A percentile compares a stretch with the other conserved stretches of the same genome.
Evolutionary conservation across 73 alveolate species (phyloP).

Genomic region (Paramecium biaurelia): DNA sequence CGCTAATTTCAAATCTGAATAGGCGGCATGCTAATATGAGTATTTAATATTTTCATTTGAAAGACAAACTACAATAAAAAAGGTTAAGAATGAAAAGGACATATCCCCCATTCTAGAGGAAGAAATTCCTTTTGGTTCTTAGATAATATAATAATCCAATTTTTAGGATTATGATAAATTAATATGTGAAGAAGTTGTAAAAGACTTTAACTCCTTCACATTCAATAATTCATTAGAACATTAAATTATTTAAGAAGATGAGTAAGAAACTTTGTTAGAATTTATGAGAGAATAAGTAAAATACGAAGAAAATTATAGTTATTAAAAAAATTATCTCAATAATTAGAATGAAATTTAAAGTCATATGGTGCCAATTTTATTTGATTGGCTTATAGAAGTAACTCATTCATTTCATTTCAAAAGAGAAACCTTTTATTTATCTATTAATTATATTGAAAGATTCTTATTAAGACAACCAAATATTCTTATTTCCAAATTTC

Average conservation of each 20-base stretch:
- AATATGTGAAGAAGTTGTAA: neutral
- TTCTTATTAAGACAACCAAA: neutral
- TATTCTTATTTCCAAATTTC: neutral
- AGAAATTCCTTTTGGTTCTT: conserved; percentile 12
- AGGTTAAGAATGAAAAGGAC: neutral
- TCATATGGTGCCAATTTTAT: neutral
- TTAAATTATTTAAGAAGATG: neutral
- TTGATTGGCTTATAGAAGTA: conserved; percentile 31
- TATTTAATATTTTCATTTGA: neutral
- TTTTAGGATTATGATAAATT: neutral
- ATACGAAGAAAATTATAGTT: neutral
- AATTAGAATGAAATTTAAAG: neutral
- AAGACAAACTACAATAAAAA: neutral
- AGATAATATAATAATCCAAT: neutral
- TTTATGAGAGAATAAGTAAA: conserved; percentile 20
- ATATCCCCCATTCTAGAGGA: neutral
- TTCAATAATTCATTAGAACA: neutral
- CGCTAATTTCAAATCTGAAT: conserved; percentile 5
- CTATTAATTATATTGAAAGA: neutral
- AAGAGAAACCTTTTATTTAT: conserved; percentile 21
- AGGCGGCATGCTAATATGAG: conserved; percentile 19
- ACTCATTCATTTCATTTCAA: neutral
- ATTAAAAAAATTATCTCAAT: neutral
- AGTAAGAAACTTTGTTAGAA: neutral
- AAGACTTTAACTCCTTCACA: neutral